phyloP scores from a whole-genome alignment of 108 stramenopile genomes.

The Discostella pseudostelligera region DNA sequence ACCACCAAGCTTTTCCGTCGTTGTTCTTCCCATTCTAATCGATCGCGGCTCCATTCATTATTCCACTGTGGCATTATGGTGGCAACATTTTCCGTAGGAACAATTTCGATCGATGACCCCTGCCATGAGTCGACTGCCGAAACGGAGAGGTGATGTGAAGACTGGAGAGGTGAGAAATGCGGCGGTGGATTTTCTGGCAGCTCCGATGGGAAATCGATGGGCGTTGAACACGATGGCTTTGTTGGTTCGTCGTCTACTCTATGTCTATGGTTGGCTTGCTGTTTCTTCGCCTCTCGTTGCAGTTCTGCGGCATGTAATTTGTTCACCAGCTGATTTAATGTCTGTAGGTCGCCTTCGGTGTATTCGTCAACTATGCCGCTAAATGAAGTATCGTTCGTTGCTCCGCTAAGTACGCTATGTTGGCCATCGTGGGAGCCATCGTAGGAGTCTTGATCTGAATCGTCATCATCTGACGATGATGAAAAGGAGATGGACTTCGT shows the following conservation, averaged over 20 bases:
- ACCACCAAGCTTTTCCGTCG: background rate
- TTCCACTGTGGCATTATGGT: slow-evolving; percentile 26
- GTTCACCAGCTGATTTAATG: slow-evolving; percentile 15
- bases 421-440: background rate
- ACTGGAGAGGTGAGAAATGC: slow-evolving; percentile 1
- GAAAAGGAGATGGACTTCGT: background rate
- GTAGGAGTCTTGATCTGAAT: background rate
- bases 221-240: background rate
- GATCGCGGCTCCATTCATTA: slow-evolving; percentile 27
- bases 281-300: background rate
- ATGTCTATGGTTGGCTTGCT: background rate
- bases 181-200: slow-evolving; percentile 3
- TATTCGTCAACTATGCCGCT: background rate
- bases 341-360: slow-evolving; percentile 14
- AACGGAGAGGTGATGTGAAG: slow-evolving; percentile 7
- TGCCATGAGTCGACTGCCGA: slow-evolving; percentile 24
- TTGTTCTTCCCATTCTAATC: slow-evolving; percentile 20
- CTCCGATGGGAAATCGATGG: background rate
- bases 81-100: slow-evolving; percentile 22
- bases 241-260: slow-evolving; percentile 4
- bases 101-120: slow-evolving; percentile 21
- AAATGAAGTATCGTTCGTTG: background rate
- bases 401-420: background rate
- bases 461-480: background rate
- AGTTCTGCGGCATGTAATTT: slow-evolving; percentile 18